Percentiles rank a stretch among this genome's conserved stretches.
phyloP scores from a whole-genome alignment of 352 stramenopile genomes.

The Globisporangium parvum region DNA sequence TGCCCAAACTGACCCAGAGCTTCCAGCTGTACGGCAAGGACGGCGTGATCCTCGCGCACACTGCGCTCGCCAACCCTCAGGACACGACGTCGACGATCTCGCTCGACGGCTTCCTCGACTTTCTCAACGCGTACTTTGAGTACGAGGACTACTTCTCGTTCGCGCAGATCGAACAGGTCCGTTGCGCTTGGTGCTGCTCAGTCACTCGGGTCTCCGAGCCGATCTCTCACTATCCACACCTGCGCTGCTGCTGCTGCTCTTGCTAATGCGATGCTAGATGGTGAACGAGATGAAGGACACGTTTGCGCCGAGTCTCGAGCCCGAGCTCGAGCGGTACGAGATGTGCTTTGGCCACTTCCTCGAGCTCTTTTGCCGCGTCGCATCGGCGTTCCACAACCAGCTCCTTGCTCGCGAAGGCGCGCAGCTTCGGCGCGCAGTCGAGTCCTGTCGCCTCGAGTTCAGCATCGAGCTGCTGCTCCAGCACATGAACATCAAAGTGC shows the following conservation, averaged over 20 bases:
- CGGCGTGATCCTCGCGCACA: slow-evolving; percentile 13
- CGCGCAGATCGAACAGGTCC: slow-evolving; percentile 28
- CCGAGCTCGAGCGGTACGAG: slow-evolving; percentile 2
- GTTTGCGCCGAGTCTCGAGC: slow-evolving; percentile 5
- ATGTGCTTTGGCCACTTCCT: slow-evolving; percentile 59
- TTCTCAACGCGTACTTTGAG: slow-evolving; percentile 74
- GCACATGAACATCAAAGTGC: slow-evolving; percentile 44
- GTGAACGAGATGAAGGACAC: slow-evolving; percentile 12
- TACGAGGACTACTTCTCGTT: slow-evolving; percentile 70
- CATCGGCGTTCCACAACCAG: slow-evolving; percentile 41
- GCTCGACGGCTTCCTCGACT: slow-evolving; percentile 68
- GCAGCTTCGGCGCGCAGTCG: slow-evolving; percentile 42
- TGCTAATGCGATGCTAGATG: slow-evolving; percentile 5
- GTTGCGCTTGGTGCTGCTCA: slow-evolving; percentile 11
- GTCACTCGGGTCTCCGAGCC: background rate
- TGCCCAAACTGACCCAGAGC: slow-evolving; percentile 38
- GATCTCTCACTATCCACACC: background rate
- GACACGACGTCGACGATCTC: slow-evolving; percentile 35
- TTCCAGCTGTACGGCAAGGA: slow-evolving; percentile 54
- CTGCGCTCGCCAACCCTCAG: slow-evolving; percentile 4
- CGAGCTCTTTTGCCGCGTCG: slow-evolving; percentile 58
- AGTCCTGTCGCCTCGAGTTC: slow-evolving; percentile 58
- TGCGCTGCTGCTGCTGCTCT: background rate
- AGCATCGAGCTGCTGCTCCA: slow-evolving; percentile 51
- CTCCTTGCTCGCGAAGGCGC: slow-evolving; percentile 39